Evolutionary conservation across 208 protist genomes (phyloP).

Genomic region (Eutreptiella sp.): DNA sequence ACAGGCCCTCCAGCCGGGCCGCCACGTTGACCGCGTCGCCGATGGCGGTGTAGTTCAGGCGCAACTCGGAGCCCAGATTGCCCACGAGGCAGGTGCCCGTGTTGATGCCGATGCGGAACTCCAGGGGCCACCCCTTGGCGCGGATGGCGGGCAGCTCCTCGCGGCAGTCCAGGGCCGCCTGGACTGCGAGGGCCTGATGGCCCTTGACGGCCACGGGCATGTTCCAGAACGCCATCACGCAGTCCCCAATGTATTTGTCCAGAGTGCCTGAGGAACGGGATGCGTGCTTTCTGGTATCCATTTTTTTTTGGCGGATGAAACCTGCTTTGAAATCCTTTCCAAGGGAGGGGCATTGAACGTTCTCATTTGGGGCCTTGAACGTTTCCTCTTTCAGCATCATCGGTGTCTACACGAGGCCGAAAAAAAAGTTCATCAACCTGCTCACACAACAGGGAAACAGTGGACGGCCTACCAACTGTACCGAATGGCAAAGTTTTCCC

Average conservation of each 20-base stretch:
- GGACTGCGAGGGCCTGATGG: background rate
- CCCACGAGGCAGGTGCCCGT: background rate
- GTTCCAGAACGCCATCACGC: constrained; percentile 11
- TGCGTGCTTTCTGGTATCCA: too few relatives aligned
- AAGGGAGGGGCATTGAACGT: too few relatives aligned
- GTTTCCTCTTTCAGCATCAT: too few relatives aligned
- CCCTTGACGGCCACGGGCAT: background rate
- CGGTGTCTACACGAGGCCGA: too few relatives aligned
- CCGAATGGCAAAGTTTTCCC: too few relatives aligned
- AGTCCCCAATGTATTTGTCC: constrained; percentile 17
- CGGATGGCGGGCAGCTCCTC: background rate
- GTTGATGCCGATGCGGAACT: constrained; percentile 11
- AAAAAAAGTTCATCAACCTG: too few relatives aligned
- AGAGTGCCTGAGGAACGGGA: too few relatives aligned
- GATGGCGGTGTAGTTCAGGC: constrained; percentile 10
- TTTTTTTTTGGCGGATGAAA: too few relatives aligned
- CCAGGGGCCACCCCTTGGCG: background rate
- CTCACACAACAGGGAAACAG: too few relatives aligned
- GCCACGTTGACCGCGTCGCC: constrained; percentile 10
- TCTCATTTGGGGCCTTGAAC: too few relatives aligned
- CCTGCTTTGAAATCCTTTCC: too few relatives aligned
- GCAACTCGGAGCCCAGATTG: background rate
- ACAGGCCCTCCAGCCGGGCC: background rate
- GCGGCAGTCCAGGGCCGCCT: background rate
- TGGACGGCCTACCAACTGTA: too few relatives aligned